Evolutionary conservation across 1,284 basidiomycete genomes (phyloP).

Genomic region (Cutaneotrichosporon dermatis): DNA sequence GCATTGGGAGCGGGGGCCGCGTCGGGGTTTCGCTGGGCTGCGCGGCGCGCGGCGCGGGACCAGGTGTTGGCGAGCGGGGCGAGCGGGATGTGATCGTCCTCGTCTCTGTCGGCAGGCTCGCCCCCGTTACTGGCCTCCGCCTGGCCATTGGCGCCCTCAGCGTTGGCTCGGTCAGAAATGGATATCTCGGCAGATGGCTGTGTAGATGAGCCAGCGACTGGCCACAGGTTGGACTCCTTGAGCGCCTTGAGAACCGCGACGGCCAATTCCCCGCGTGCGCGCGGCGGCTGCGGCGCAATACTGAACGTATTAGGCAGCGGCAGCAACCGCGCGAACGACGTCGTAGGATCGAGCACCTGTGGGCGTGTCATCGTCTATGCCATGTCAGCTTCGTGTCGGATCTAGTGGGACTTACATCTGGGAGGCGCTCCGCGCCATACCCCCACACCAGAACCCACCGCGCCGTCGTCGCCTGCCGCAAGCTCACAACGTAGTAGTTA

Average conservation of each 20-base stretch:
- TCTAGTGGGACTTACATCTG: slow-evolving; percentile 60
- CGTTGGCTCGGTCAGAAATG: no score
- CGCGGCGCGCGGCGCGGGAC: slow-evolving; percentile 61
- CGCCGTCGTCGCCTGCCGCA: slow-evolving; percentile 76
- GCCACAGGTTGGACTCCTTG: background rate
- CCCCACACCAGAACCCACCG: slow-evolving; percentile 90
- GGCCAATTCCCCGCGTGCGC: background rate
- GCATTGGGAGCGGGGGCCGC: slow-evolving; percentile 12
- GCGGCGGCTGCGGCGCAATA: slow-evolving; percentile 6
- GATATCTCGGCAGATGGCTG: no score
- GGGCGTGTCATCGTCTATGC: slow-evolving; percentile 24
- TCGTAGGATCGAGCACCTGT: slow-evolving; percentile 47
- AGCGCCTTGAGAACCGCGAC: background rate
- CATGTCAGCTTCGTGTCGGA: background rate
- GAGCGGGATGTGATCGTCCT: slow-evolving; percentile 47
- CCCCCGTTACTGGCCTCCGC: background rate
- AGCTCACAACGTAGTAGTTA: slow-evolving; percentile 79
- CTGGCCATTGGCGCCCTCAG: background rate
- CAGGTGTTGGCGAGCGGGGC: slow-evolving; percentile 61
- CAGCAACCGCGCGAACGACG: slow-evolving; percentile 55
- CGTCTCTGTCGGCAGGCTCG: slow-evolving; percentile 17
- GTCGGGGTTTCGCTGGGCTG: slow-evolving; percentile 47
- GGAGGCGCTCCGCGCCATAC: slow-evolving; percentile 59
- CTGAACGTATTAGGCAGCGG: slow-evolving; percentile 45
- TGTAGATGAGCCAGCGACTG: background rate